Percentiles rank a stretch among this genome's conserved stretches.
phyloP scores from a whole-genome alignment of 2,329 filamentous ascomycete genomes.

The Colletotrichum sp. region DNA sequence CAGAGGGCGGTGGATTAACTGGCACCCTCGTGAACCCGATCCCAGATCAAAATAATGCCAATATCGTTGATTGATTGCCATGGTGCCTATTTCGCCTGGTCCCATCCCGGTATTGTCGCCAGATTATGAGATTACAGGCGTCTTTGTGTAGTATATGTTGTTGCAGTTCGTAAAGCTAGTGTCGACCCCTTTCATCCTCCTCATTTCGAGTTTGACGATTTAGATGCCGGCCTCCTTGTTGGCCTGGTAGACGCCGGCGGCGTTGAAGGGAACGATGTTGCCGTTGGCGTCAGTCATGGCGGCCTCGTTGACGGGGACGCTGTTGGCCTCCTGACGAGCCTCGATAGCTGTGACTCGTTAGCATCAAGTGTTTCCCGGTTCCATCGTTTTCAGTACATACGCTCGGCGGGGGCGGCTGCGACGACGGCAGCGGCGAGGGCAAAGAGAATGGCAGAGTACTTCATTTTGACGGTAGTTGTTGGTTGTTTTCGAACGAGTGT shows the following conservation, averaged over 20 bases:
- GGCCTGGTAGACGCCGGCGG: constrained; percentile 47
- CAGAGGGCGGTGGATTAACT: neutral
- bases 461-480: constrained; percentile 51
- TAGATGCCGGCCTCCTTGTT: constrained; percentile 41
- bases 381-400: neutral
- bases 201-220: constrained; percentile 9
- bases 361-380: neutral
- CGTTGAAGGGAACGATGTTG: constrained; percentile 50
- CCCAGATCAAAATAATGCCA: constrained; percentile 1
- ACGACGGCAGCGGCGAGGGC: constrained; percentile 52
- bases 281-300: constrained; percentile 53
- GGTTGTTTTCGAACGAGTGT: constrained; percentile 39
- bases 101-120: neutral
- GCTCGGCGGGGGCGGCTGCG: constrained; percentile 37
- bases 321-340: constrained; percentile 32
- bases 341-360: constrained; percentile 31
- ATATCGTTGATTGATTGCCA: constrained; percentile 14
- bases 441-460: constrained; percentile 54
- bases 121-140: constrained; percentile 8
- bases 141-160: neutral
- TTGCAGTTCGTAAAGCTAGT: neutral
- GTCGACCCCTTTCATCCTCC: neutral
- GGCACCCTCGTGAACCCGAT: constrained; percentile 1
- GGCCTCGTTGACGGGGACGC: constrained; percentile 39
- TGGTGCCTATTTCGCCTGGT: constrained; percentile 7